Base-by-base conservation (phyloP, 1,284 basidiomycete genomes). In the Fomitopsis schrenkii region DNA sequence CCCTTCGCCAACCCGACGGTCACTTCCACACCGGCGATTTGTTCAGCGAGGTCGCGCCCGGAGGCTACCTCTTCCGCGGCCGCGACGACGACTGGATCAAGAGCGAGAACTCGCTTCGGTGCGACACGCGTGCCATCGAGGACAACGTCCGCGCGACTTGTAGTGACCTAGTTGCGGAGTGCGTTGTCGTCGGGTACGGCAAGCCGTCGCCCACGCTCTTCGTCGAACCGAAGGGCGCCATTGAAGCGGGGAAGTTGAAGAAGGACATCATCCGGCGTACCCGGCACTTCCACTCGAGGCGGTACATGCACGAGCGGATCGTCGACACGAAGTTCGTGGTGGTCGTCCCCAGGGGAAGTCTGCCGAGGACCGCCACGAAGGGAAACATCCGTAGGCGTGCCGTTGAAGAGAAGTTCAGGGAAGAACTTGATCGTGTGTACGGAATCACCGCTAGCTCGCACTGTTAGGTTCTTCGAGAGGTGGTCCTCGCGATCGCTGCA, bases 41-140 rank as follows among this genome's bases (percentile, higher is more conserved):
- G n/a, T 90, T 90, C 77, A 79, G 83, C 66, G 83, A 87, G 69
- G 76, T 78, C 28, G 63, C 74, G 3, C 76, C 82, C 0, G 85
- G 85, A 0, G 74, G 73, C 62, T 90, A 85, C 71, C 68, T 83
- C 45, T 86, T 81, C 66, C 81, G 85, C 52, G 88, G 88, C 22
- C 80, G 88, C 44, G 83, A 89, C 63, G 88, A 90, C 63, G 88
- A 90, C 70, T 90, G 88, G 88, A 90, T 90, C 72, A 90, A 90
- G 76, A 87, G 85, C 53, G 84, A 88, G 69, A 88, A 83, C 70
- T 86, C 88, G 66, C 75, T 90, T 62, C 81, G 87, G 46, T 89
- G 88, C 66, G 88, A 90, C 68, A 90, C 88, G 46, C 87, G 84
- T 78, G 81, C 88, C 22, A 89, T 90, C 63, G 88, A 90, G 72